Percentiles rank a stretch among this genome's conserved stretches.
Evolutionary conservation across 192 early-diverging fungal genomes (phyloP).

Genomic region (Linnemannia schmuckeri): DNA sequence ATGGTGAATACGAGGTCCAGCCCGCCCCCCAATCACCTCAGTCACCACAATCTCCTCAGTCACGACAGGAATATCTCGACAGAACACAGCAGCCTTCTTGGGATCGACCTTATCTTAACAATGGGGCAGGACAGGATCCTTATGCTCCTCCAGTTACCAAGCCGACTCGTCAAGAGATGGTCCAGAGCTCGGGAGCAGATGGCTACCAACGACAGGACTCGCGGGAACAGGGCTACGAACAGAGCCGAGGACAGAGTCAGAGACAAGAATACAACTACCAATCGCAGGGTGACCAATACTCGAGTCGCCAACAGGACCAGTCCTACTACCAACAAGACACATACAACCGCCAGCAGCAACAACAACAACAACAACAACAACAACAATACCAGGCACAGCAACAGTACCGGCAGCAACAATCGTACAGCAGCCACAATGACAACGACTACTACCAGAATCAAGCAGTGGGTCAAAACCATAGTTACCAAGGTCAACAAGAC

Average conservation of each 20-base stretch:
- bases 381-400: background rate
- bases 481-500: background rate
- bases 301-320: background rate
- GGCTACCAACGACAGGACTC: background rate
- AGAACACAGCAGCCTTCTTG: constrained; percentile 10
- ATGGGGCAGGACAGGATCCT: background rate
- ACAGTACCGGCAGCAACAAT: background rate
- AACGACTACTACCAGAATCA: background rate
- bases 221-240: background rate
- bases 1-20: background rate
- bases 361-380: constrained; percentile 1
- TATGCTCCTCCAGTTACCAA: background rate
- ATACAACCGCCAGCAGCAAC: constrained; percentile 15
- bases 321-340: background rate
- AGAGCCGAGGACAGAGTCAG: background rate
- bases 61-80: background rate
- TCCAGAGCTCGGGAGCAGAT: background rate
- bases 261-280: background rate
- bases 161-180: background rate
- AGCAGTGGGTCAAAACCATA: background rate
- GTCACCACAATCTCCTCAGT: background rate
- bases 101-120: constrained; percentile 9
- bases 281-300: background rate
- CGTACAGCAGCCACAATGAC: background rate
- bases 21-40: background rate